Percentiles rank a stretch among this genome's conserved stretches.
Conservation (phyloP, 257 asterid genomes). For the Nicotiana tabacum region DNA sequence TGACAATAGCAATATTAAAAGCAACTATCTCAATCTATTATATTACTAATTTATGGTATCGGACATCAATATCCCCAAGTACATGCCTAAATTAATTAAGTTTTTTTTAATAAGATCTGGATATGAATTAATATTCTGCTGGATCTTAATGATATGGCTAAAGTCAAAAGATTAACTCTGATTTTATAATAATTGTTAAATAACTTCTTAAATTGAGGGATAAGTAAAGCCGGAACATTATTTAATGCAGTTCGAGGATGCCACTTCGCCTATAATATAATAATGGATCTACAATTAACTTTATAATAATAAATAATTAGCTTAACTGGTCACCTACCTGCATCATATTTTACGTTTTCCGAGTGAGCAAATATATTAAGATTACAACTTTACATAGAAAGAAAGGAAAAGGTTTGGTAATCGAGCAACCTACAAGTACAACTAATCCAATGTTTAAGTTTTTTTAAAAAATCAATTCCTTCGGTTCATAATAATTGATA, state of each 20-base stretch:
- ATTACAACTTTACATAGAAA: too few species aligned
- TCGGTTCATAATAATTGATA: too few species aligned
- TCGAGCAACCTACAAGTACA: background rate
- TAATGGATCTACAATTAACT: background rate
- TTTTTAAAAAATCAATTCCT: background rate
- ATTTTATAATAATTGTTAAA: background rate
- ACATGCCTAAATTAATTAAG: background rate
- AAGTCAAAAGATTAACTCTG: background rate
- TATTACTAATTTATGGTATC: background rate
- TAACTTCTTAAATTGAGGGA: background rate
- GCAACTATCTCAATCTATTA: background rate
- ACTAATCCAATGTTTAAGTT: background rate
- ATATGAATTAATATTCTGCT: background rate
- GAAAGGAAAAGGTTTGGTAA: too few species aligned
- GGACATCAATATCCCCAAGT: background rate
- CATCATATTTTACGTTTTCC: background rate
- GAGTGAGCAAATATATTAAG: too few species aligned
- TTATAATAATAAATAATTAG: background rate
- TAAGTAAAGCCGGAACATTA: background rate
- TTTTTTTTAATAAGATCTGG: background rate
- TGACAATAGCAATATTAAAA: background rate
- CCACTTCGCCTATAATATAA: background rate
- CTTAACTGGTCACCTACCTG: background rate
- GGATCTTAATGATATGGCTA: background rate
- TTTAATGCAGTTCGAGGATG: background rate